A percentile compares a stretch with the other conserved stretches of the same genome.
These are phyloP conservation scores for Pseudotsuga menziesii DNA, from an alignment of 75 land plant genomes.

Conservation along the genomic window DNA sequence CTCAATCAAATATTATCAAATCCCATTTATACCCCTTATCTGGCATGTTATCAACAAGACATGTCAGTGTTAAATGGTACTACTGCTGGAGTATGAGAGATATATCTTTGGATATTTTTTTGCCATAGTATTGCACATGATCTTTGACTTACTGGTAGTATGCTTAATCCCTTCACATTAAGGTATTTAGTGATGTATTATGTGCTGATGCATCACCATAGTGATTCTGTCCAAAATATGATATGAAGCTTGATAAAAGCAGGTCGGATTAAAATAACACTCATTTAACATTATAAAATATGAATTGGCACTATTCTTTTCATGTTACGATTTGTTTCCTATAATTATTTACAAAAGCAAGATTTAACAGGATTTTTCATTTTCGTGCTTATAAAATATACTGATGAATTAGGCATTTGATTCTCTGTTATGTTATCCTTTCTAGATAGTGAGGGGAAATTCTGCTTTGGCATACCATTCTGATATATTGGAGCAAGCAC, in stretches of 20 bases:
- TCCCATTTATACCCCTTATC: too few species aligned
- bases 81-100: too few species aligned
- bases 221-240: background rate
- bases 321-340: background rate
- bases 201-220: background rate
- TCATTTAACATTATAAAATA: background rate
- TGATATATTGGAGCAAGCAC: slow-evolving; percentile 21
- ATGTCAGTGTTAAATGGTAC: too few species aligned
- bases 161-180: background rate
- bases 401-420: background rate
- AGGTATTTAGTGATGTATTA: background rate
- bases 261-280: background rate
- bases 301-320: background rate
- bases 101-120: too few species aligned
- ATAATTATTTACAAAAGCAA: background rate
- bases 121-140: too few species aligned
- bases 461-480: slow-evolving; percentile 20
- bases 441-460: slow-evolving; percentile 41
- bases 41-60: too few species aligned
- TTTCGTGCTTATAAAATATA: background rate
- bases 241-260: background rate
- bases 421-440: background rate
- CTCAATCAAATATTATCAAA: too few species aligned
- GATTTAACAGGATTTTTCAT: background rate
- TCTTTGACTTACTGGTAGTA: background rate